Base-by-base conservation (phyloP, 2,329 filamentous ascomycete species). In the Colletotrichum abscissum region DNA sequence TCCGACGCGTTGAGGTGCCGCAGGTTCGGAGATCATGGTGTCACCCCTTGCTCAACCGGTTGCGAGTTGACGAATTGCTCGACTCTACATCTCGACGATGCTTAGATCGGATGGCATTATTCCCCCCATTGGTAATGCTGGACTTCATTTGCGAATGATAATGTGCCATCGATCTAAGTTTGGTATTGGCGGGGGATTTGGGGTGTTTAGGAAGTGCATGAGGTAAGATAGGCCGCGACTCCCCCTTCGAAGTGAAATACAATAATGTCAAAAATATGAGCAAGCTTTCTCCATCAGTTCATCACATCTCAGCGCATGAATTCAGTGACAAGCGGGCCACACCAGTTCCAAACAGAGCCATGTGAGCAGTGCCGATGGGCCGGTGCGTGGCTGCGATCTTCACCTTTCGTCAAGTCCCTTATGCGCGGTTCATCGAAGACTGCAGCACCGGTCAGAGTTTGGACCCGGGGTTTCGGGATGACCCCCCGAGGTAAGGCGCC, bases 401-500 rank as follows among this genome's bases (percentile, higher is more conserved):
- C 57, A 33, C 64, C 62, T 49, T 14, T 35, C n/a, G 35, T 26
- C 33, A 57, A 67, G 11, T 35, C 16, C 14, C 6, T 4, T 7
- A 28, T 9, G 14, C 9, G 58, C 19, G 22, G 49, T 55, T 55
- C 59, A 64, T 30, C 54, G 54, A 59, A 35, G 16, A 69, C 58
- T 42, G 66, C 26, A 35, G 7, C 5, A 35, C 30, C 3, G 46
- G 30, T 38, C 70, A 64, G 42, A 59, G 9, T 56, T 56, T 57
- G 46, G 55, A 52, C 46, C 55, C 55, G 33, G 30, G 22, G 58
- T 64, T 69, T 69, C 70, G 60, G 70, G 33, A 1, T 42, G 38
- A 14, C 2, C 38, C 46, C 4, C 42, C 46, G n/a, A 28, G 19
- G 26, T n/a, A 46, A 49, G 52, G 49, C 28, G 35, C 8, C 52